These are phyloP conservation scores for Pisolithus marmoratus DNA, from an alignment of 768 basidiomycete species.

Conservation along the genomic window DNA sequence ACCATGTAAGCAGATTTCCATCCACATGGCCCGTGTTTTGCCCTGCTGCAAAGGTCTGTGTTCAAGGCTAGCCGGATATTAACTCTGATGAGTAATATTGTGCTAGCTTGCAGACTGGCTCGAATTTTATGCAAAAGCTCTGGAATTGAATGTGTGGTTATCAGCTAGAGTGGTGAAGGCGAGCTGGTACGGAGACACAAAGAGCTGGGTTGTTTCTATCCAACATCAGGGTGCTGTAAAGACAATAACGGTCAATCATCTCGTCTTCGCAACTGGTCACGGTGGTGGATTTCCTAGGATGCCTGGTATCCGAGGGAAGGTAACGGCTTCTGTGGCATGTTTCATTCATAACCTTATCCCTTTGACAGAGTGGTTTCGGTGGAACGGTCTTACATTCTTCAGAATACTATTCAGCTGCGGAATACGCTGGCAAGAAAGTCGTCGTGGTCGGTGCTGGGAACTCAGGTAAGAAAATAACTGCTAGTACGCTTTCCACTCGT, in stretches of 20 bases:
- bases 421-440: constrained; percentile 54
- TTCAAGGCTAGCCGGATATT: not conserved
- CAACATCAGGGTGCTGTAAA: constrained; percentile 24
- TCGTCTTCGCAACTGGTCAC: constrained; percentile 53
- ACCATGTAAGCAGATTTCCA: constrained; percentile 37
- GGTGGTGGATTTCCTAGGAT: constrained; percentile 42
- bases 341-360: not conserved
- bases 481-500: not conserved
- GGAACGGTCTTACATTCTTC: constrained; percentile 52
- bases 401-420: constrained; percentile 38
- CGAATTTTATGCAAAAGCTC: constrained; percentile 49
- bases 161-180: constrained; percentile 35
- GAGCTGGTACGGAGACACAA: constrained; percentile 28
- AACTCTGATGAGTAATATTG: not conserved
- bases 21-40: constrained; percentile 46
- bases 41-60: constrained; percentile 43
- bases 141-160: constrained; percentile 62
- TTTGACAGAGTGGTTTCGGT: constrained; percentile 40
- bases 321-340: constrained; percentile 5
- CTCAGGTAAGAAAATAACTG: constrained; percentile 36
- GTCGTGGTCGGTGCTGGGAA: constrained; percentile 61
- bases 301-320: constrained; percentile 42
- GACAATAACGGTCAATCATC: constrained; percentile 38
- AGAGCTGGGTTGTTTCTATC: constrained; percentile 40
- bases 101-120: constrained; percentile 56